Percentiles rank a stretch among this genome's conserved stretches.
These are phyloP conservation scores for Teratosphaeria viscida DNA, from an alignment of 2,329 filamentous ascomycete genomes.

Conservation along the genomic window DNA sequence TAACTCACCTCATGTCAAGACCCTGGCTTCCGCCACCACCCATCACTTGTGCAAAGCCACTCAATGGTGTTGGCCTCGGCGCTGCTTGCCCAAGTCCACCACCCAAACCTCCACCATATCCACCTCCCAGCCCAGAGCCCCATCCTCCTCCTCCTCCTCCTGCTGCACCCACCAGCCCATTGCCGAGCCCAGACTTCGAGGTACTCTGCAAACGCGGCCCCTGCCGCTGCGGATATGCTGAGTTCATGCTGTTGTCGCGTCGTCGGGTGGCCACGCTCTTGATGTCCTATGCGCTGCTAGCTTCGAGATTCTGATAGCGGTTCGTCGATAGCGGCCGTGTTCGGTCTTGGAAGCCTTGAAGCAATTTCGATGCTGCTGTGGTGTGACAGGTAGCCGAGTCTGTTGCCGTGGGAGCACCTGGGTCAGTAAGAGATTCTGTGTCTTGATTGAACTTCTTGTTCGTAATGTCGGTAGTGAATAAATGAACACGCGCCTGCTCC, in stretches of 20 bases:
- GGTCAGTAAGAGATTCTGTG: neutral
- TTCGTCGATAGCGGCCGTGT: neutral
- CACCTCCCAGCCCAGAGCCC: constrained; percentile 3
- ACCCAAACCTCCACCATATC: constrained; percentile 13
- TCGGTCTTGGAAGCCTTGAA: neutral
- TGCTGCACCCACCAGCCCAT: constrained; percentile 26
- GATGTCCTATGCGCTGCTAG: neutral
- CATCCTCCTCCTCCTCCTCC: constrained; percentile 3
- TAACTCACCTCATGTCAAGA: constrained; percentile 27
- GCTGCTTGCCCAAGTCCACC: constrained; percentile 10
- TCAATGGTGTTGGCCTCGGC: constrained; percentile 18
- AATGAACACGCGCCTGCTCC: neutral
- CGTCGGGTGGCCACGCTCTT: neutral
- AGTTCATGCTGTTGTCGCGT: neutral
- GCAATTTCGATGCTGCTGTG: neutral
- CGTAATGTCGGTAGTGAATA: neutral
- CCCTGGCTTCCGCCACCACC: constrained; percentile 22
- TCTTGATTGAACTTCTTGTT: neutral
- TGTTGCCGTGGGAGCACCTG: neutral
- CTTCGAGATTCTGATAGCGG: neutral
- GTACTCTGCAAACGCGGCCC: constrained; percentile 22
- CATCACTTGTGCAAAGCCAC: constrained; percentile 27
- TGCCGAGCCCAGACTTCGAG: constrained; percentile 32
- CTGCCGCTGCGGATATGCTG: constrained; percentile 10
- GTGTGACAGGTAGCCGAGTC: neutral